These are phyloP conservation scores for Pyracantha coccinea DNA, from an alignment of 331 rosid species.

Conservation along the genomic window DNA sequence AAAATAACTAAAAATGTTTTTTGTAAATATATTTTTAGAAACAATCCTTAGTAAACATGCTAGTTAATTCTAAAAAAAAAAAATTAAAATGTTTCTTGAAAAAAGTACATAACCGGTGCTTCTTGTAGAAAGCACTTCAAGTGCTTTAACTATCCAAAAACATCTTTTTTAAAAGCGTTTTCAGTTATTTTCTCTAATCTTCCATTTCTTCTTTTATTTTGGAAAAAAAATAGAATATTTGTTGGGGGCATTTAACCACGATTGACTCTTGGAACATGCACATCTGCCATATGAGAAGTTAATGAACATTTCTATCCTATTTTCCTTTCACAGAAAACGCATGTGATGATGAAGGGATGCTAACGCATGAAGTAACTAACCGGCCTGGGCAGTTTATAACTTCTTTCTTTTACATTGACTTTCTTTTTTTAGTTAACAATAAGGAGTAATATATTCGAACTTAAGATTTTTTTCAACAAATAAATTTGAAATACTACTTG, in stretches of 20 bases:
- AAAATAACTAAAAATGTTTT: too few relatives aligned
- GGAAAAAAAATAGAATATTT: background rate
- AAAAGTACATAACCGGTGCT: fast-evolving
- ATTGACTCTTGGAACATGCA: background rate
- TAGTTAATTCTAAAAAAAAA: too few relatives aligned
- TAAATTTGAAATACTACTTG: too few relatives aligned
- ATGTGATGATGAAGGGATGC: background rate
- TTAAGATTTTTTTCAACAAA: background rate
- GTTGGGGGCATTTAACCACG: background rate
- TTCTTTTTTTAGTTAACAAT: too few relatives aligned
- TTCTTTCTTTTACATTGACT: background rate
- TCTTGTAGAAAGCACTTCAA: too few relatives aligned
- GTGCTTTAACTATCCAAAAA: too few relatives aligned
- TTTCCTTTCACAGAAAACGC: background rate
- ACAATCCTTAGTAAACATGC: too few relatives aligned
- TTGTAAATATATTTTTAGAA: too few relatives aligned
- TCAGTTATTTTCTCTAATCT: background rate
- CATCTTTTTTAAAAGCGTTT: fast-evolving
- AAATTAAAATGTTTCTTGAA: fast-evolving
- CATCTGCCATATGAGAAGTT: background rate
- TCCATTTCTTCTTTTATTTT: background rate
- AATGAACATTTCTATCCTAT: background rate
- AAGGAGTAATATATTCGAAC: background rate
- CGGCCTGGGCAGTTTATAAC: background rate
- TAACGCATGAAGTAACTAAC: background rate